phyloP scores from a whole-genome alignment of 2,329 filamentous ascomycete species.

The Colletotrichum sp. region DNA sequence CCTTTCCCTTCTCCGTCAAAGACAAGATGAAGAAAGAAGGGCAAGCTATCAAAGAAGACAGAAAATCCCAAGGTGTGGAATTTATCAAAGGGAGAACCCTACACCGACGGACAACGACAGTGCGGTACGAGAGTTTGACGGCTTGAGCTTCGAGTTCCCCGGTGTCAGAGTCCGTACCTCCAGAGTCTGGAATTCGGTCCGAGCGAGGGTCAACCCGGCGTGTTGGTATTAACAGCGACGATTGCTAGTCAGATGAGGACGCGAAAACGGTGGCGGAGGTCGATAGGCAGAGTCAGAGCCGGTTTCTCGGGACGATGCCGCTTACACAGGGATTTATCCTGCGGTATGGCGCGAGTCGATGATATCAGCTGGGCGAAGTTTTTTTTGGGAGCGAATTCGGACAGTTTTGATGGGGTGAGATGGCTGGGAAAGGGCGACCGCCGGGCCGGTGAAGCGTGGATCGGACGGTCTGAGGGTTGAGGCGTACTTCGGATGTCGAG shows the following conservation, averaged over 20 bases:
- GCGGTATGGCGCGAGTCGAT: not conserved
- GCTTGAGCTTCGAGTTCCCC: not conserved
- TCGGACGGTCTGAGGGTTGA: slow-evolving; percentile 11
- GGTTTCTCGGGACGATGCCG: not conserved
- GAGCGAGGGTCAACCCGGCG: slow-evolving; percentile 13
- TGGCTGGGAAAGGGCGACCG: not conserved
- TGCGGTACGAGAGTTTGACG: not conserved
- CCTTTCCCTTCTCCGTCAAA: not conserved
- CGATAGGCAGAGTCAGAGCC: not conserved
- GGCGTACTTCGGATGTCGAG: not conserved
- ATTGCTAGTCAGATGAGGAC: not conserved
- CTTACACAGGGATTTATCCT: not conserved
- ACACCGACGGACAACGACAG: not conserved
- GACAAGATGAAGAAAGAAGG: not conserved
- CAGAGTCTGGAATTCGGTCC: not conserved
- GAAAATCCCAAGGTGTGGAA: not conserved
- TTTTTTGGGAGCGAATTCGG: not conserved
- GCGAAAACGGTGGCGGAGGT: not conserved
- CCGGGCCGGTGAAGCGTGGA: not conserved
- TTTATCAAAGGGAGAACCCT: not conserved
- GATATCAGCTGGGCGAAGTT: not conserved
- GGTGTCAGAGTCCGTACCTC: slow-evolving; percentile 11
- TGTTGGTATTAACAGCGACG: not conserved
- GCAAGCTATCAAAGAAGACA: not conserved
- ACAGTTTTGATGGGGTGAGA: not conserved